Evolutionary conservation across 139 green algal species (phyloP), one percentile per base, ranked within the genome.

Genomic region (Raphidocelis subcapitata): DNA sequence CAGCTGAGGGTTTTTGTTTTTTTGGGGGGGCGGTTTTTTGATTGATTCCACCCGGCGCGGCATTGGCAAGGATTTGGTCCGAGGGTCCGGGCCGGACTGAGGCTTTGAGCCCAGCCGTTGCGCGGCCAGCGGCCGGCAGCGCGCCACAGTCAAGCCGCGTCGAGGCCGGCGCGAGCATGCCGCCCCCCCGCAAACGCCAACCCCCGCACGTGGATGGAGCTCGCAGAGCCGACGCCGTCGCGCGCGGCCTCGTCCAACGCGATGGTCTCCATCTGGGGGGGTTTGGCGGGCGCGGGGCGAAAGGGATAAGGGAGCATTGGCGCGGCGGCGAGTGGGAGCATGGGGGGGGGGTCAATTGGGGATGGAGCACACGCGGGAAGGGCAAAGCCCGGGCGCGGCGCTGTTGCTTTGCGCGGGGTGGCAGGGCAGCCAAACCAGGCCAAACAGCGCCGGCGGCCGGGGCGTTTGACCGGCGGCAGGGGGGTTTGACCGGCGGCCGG

Each of bases 181-280:
- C n/a, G n/a, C n/a, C n/a, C n/a, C n/a, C n/a, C n/a, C n/a, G n/a
- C n/a, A n/a, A n/a, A n/a, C n/a, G n/a, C n/a, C n/a, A n/a, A n/a
- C n/a, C n/a, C n/a, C n/a, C n/a, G n/a, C 41, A 49, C 41, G 41
- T 49, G 12, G 8, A 65, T 68, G 21, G 36, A n/a, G 33, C 55
- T 32, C 12, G 59, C 57, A 5, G 56, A 36, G 46, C 74, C 49
- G 35, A 70, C 57, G 2, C 74, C 74, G 2, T 20, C 59, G 14
- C 41, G 18, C 15, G 66, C 65, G n/a, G 3, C 5, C 0, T 41
- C 32, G 46, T 74, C 66, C 12, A 24, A 18, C 1, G 74, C 65
- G 18, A 80, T 75, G 0, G 57, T 44, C 49, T 74, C 65, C 20
- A 80, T 35, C 74, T 80, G 72, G 18, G 23, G 52, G 14, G 46